Evolutionary conservation across 768 basidiomycete species (phyloP).

Genomic region (Termitomyces sp.): DNA sequence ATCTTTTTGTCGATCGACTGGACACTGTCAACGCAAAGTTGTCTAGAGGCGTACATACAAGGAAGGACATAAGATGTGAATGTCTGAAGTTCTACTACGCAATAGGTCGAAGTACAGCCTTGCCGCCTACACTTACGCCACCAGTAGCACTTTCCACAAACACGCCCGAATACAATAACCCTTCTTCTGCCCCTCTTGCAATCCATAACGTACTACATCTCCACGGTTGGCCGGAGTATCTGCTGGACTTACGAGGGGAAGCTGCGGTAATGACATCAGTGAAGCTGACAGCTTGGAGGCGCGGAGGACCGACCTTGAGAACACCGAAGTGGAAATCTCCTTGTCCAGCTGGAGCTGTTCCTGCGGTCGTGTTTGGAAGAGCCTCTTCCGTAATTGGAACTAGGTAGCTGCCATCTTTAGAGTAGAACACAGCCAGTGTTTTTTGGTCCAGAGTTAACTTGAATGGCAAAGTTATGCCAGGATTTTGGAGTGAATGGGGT

Average conservation of each 20-base stretch:
- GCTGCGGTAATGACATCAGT: slow-evolving; percentile 26
- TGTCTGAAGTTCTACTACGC: background rate
- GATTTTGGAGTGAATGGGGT: slow-evolving; percentile 36
- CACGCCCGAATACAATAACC: slow-evolving; percentile 52
- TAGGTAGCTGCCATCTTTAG: slow-evolving; percentile 34
- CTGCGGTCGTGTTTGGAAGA: slow-evolving; percentile 36
- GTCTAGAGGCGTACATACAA: too few species aligned
- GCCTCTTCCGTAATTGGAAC: slow-evolving; percentile 35
- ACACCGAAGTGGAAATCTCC: slow-evolving; percentile 64
- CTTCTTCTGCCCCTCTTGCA: slow-evolving; percentile 57
- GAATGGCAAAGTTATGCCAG: slow-evolving; percentile 63
- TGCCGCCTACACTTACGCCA: slow-evolving; percentile 34
- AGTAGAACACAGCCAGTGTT: slow-evolving; percentile 52
- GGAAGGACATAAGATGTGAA: background rate
- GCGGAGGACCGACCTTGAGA: slow-evolving; percentile 42
- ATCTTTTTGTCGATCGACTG: too few species aligned
- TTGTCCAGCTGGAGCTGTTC: slow-evolving; percentile 39
- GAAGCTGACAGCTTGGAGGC: too few species aligned
- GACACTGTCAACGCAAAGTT: too few species aligned
- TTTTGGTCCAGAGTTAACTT: slow-evolving; percentile 51
- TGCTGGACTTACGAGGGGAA: slow-evolving; percentile 46
- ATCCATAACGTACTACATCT: slow-evolving; percentile 56
- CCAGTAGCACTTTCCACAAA: slow-evolving; percentile 45
- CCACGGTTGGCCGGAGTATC: slow-evolving; percentile 44
- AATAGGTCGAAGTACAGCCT: background rate